Evolutionary conservation across 192 early-diverging fungal genomes (phyloP).

Genomic region (Linnemannia zychae): DNA sequence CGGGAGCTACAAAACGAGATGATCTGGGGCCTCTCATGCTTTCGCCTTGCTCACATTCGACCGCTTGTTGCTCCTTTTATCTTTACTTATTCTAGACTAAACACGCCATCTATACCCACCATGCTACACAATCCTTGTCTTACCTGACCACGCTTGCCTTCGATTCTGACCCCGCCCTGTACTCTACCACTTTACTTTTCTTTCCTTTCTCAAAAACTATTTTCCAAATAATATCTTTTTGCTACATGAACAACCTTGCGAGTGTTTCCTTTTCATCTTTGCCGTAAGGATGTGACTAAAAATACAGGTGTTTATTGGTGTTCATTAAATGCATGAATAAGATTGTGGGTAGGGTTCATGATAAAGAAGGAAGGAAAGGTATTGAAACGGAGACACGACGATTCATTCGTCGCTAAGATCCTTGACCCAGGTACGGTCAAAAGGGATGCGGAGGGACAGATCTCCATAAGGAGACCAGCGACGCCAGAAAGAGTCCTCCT

Average conservation of each 20-base stretch:
- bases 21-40: no score
- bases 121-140: background rate
- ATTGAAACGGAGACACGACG: background rate
- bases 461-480: constrained; percentile 28
- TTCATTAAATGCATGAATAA: background rate
- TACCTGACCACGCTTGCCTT: background rate
- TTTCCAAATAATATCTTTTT: background rate
- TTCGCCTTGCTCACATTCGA: background rate
- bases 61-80: background rate
- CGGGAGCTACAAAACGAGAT: no score
- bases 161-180: background rate
- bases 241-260: background rate
- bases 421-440: constrained; percentile 46
- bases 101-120: constrained; percentile 2
- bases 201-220: background rate
- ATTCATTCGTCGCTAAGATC: constrained; percentile 24
- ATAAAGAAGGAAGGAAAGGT: background rate
- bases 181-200: background rate
- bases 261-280: background rate
- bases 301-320: background rate
- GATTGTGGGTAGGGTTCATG: background rate
- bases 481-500: constrained; percentile 27
- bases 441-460: constrained; percentile 31
- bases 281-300: background rate
- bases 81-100: background rate